Base-by-base conservation (phyloP, 129 eudicot genomes). In the Sambucus nigra region DNA sequence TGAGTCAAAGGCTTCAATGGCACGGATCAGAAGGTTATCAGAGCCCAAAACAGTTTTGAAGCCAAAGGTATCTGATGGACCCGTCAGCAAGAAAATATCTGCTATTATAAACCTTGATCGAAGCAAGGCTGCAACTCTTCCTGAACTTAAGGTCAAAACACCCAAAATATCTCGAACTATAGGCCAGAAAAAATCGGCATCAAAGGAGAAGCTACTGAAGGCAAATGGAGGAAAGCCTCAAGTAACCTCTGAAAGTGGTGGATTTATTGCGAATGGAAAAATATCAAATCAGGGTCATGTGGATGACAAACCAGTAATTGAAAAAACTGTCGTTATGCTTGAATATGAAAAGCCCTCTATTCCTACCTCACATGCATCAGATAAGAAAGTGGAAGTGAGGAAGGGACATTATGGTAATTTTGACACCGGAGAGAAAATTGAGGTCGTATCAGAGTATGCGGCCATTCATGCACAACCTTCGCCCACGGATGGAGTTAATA, bases 11-110 rank as follows among this genome's bases (percentile, higher is more conserved):
- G 81, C 80, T 41, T 69, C 94, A 47, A 57, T 68, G 68, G 73
- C 88, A 33, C 78, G 78, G 31, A 78, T 79, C 35, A 89, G 88
- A 76, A 84, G 98, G 70, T 73, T 89, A 61, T 89, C 98, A 11
- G 94, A 89, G 65, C 95, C 98, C 45, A 89, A 74, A 81, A 60
- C 69, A 47, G 73, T 70, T 19, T 57, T 79, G 19, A 84, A 80
- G 58, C 52, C 60, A 15, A 89, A 79, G 60, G 18, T 47, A 24
- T 61, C 80, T 33, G 64, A 52, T 41, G 83, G 78, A 64, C 68
- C 83, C 29, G 92, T 73, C 55, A 72, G 59, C 66, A 88, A 71
- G 64, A 89, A 70, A 63, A 55, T 72, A 56, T 77, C 94, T 56
- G 71, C 88, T 57, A 67, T 73, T 22, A 57, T 66, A 21, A 68